These are phyloP conservation scores for Capsella bursapastoris DNA, from an alignment of 345 rosid species.

Conservation along the genomic window DNA sequence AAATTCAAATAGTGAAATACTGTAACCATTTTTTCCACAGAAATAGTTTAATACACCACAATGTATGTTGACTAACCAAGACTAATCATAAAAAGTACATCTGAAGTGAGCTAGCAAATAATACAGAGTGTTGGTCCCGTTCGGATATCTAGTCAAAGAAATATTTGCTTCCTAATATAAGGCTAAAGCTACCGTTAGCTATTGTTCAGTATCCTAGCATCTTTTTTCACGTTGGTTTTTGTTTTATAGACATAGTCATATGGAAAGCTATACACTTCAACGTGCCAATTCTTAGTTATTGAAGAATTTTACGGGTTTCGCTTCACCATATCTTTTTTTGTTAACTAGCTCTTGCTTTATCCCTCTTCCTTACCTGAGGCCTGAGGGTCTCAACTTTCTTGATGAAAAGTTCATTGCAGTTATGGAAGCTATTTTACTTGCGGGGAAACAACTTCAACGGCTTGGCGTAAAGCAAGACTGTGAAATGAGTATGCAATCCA, in stretches of 20 bases:
- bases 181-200: not conserved
- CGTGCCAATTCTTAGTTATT: not conserved
- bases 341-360: slow-evolving; percentile 18
- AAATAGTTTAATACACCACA: not conserved
- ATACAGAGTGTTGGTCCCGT: not conserved
- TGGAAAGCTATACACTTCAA: slow-evolving; percentile 6
- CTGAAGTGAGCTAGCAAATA: slow-evolving; percentile 10
- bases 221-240: slow-evolving; percentile 24
- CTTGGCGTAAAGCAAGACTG: slow-evolving; percentile 57
- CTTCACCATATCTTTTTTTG: not conserved
- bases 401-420: slow-evolving; percentile 81
- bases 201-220: slow-evolving; percentile 2
- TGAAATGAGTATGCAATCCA: slow-evolving; percentile 34
- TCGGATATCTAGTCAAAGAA: slow-evolving; percentile 7
- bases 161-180: not conserved
- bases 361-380: slow-evolving; percentile 19
- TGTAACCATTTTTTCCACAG: not conserved
- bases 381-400: slow-evolving; percentile 45
- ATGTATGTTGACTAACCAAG: slow-evolving; percentile 16
- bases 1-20: slow-evolving; percentile 1
- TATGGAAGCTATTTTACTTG: slow-evolving; percentile 71
- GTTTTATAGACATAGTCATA: slow-evolving; percentile 24
- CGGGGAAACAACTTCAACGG: slow-evolving; percentile 77
- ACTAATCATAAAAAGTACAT: not conserved
- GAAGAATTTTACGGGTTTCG: not conserved